phyloP scores from a whole-genome alignment of 768 basidiomycete genomes.

The Gloeopeniophorella convolvens region DNA sequence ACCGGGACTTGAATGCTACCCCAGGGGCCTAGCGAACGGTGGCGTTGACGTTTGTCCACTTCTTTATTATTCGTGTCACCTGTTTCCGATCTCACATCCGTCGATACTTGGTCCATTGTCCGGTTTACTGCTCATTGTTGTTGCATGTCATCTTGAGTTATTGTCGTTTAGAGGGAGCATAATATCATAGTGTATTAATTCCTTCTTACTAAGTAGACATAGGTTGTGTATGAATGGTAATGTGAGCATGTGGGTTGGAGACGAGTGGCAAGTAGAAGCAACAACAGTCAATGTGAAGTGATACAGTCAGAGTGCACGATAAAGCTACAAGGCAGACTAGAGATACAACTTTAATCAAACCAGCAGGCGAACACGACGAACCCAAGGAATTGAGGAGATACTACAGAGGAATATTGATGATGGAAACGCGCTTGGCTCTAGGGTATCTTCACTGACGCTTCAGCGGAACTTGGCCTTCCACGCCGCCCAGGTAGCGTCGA shows the following conservation, averaged over 20 bases:
- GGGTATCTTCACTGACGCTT: not conserved
- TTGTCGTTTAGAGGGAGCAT: constrained; percentile 1
- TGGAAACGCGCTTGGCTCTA: not conserved
- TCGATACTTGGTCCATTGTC: not conserved
- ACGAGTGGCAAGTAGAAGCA: not conserved
- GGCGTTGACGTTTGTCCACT: not conserved
- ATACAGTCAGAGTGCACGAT: constrained; percentile 3
- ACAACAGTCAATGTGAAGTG: not conserved
- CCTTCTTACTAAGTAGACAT: constrained; percentile 2
- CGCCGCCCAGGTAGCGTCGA: constrained; percentile 54
- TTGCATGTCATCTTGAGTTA: not conserved
- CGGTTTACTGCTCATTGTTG: not conserved
- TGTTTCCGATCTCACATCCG: not conserved
- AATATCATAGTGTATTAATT: constrained; percentile 8
- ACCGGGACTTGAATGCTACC: constrained; percentile 34
- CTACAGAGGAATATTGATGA: not conserved
- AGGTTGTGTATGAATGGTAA: not conserved
- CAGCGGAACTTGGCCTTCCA: constrained; percentile 31
- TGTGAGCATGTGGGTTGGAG: not conserved
- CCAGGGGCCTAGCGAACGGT: constrained; percentile 23
- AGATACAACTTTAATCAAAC: constrained; percentile 5
- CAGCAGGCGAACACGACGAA: not conserved
- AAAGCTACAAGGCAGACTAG: constrained; percentile 11
- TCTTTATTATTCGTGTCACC: not conserved
- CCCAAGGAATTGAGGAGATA: not conserved